A percentile compares a stretch with the other conserved stretches of the same genome.
phyloP scores from a whole-genome alignment of 345 rosid genomes.

The Gossypium bickii region DNA sequence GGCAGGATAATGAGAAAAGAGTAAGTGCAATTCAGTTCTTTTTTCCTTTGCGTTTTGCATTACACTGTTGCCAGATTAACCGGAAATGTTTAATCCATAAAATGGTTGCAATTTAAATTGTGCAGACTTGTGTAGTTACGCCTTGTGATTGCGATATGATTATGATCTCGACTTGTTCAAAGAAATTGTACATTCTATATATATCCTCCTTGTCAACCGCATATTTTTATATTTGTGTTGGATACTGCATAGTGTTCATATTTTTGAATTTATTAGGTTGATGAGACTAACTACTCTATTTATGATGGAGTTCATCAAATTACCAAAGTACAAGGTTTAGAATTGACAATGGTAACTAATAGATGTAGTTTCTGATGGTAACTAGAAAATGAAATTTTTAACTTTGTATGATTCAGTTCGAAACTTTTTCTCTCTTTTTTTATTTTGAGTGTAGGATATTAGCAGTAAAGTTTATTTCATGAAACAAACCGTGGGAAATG shows the following conservation, averaged over 20 bases:
- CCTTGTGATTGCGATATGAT: background rate
- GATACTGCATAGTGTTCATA: background rate
- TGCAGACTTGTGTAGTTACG: background rate
- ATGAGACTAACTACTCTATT: background rate
- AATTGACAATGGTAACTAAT: background rate
- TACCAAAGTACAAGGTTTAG: background rate
- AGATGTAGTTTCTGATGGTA: background rate
- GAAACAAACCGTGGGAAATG: conserved; percentile 97
- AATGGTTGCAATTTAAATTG: background rate
- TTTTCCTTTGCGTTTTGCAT: background rate
- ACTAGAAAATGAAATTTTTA: background rate
- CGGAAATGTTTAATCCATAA: background rate
- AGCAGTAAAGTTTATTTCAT: conserved; percentile 75
- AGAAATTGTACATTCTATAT: no score
- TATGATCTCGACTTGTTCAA: background rate
- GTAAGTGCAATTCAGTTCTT: conserved; percentile 27
- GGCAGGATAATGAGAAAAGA: conserved; percentile 47
- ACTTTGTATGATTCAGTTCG: background rate
- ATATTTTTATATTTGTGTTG: background rate
- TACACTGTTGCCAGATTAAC: background rate
- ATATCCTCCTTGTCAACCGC: background rate
- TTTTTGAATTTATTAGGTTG: background rate
- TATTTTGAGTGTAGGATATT: conserved; percentile 42
- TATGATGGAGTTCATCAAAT: background rate
- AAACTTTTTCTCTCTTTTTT: background rate